Evolutionary conservation across 495 filamentous ascomycete species (phyloP).

Genomic region (Schizothecium vesticola): DNA sequence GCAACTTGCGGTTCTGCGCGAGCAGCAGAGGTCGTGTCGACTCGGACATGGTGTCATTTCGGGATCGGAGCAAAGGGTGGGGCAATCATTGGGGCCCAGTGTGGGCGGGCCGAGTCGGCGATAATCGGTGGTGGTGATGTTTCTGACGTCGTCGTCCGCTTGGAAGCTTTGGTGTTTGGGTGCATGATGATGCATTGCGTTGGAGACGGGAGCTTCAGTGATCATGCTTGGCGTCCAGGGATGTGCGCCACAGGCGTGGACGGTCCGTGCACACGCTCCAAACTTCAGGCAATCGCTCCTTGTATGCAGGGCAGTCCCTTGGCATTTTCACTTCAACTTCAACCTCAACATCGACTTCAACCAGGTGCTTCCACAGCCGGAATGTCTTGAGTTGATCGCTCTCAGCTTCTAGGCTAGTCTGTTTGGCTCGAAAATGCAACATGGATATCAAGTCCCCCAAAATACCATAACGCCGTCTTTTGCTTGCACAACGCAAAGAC

Average conservation of each 20-base stretch:
- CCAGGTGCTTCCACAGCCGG: background rate
- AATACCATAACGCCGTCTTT: background rate
- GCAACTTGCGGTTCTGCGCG: constrained; percentile 76
- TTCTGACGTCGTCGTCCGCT: background rate
- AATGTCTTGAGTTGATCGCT: background rate
- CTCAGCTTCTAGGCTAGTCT: background rate
- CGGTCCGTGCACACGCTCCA: background rate
- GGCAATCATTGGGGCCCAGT: background rate
- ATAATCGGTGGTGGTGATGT: background rate
- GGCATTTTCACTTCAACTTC: background rate
- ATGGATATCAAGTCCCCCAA: background rate
- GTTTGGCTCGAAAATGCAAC: background rate
- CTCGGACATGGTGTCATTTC: constrained; percentile 35
- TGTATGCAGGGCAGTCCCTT: background rate
- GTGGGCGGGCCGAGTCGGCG: background rate
- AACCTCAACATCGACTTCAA: background rate
- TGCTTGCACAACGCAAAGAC: background rate
- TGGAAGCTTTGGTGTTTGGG: background rate
- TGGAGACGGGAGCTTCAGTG: background rate
- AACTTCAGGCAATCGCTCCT: background rate
- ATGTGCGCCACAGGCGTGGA: background rate
- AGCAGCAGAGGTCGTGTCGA: constrained; percentile 41
- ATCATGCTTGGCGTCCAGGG: background rate
- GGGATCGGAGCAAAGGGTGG: background rate
- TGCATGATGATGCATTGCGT: background rate